A percentile compares a stretch with the other conserved stretches of the same genome.
Evolutionary conservation across 73 alveolate genomes (phyloP).

Genomic region (Blepharisma japonicum): DNA sequence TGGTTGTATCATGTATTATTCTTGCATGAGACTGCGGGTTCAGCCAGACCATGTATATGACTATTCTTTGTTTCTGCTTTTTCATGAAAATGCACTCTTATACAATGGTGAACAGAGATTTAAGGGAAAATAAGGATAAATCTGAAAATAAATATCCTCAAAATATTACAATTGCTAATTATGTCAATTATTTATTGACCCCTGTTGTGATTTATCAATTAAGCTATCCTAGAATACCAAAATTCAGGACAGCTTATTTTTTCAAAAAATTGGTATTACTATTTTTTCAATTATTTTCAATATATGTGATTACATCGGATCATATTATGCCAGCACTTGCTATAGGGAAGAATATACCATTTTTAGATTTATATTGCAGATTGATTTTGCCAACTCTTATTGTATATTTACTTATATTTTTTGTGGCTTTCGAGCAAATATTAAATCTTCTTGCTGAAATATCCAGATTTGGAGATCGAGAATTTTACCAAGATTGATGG

Average conservation of each 20-base stretch:
- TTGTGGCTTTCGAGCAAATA: conserved; percentile 33
- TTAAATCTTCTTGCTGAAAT: conserved; percentile 42
- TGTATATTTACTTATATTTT: background rate
- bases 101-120: conserved; percentile 42
- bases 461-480: conserved; percentile 42
- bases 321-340: conserved; percentile 30
- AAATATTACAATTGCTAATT: conserved; percentile 49
- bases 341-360: conserved; percentile 3
- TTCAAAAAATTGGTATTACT: conserved; percentile 27
- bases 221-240: conserved; percentile 45
- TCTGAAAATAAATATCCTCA: conserved; percentile 40
- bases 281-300: conserved; percentile 26
- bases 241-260: conserved; percentile 36
- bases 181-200: conserved; percentile 42
- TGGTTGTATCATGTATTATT: conserved; percentile 32
- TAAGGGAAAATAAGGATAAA: conserved; percentile 29
- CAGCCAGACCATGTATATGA: background rate
- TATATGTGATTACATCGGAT: conserved; percentile 36
- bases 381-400: background rate
- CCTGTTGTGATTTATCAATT: conserved; percentile 59
- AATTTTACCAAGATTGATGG: conserved; percentile 50
- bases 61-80: conserved; percentile 30
- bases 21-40: conserved; percentile 44
- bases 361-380: background rate
- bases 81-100: conserved; percentile 58